phyloP scores from a whole-genome alignment of 202 grass and related monocot genomes.

The Sporobolus alterniflorus region DNA sequence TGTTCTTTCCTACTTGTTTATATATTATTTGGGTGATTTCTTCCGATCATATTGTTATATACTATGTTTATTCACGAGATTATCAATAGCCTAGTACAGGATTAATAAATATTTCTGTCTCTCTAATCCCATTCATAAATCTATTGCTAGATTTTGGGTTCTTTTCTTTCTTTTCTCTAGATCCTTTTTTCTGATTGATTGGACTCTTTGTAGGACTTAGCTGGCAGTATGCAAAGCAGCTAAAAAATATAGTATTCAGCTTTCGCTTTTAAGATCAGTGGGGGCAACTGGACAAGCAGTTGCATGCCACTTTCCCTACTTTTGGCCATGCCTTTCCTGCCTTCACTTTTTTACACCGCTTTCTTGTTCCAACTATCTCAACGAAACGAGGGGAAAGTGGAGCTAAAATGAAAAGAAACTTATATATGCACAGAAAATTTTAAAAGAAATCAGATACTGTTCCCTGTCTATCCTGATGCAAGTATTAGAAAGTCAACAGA shows the following conservation, averaged over 20 bases:
- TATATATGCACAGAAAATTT: not conserved
- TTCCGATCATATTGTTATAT: not conserved
- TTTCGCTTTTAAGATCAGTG: constrained; percentile 39
- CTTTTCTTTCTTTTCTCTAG: not conserved
- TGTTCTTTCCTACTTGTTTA: too few species aligned
- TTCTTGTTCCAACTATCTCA: constrained; percentile 45
- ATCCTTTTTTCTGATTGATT: constrained; percentile 32
- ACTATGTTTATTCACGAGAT: not conserved
- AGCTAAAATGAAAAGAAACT: not conserved
- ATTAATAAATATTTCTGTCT: not conserved
- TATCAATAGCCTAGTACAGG: not conserved
- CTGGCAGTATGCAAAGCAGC: constrained; percentile 34
- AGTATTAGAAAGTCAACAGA: not conserved
- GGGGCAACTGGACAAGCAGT: constrained; percentile 42
- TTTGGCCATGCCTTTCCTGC: constrained; percentile 18
- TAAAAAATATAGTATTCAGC: constrained; percentile 24
- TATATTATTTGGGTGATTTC: not conserved
- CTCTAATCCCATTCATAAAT: not conserved
- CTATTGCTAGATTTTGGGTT: constrained; percentile 17
- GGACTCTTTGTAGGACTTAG: constrained; percentile 27
- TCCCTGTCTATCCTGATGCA: constrained; percentile 6
- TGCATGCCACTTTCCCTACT: constrained; percentile 49
- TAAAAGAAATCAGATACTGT: constrained; percentile 39
- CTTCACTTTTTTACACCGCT: constrained; percentile 53
- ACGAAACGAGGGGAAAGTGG: constrained; percentile 15